These are phyloP conservation scores for Uronychia setigera DNA, from an alignment of 73 alveolate species.

Conservation along the genomic window DNA sequence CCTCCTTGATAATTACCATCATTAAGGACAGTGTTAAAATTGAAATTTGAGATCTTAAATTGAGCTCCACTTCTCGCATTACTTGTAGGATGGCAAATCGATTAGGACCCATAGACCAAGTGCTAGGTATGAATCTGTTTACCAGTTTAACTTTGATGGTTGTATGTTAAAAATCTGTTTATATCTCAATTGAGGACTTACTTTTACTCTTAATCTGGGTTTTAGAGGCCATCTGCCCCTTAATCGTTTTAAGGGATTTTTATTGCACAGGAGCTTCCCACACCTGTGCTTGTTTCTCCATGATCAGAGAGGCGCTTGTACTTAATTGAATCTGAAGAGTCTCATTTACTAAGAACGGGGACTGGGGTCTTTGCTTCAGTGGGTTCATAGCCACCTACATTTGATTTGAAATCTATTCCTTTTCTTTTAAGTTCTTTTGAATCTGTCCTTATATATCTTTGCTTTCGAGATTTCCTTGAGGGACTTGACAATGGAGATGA, in stretches of 20 bases:
- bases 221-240: neutral
- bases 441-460: neutral
- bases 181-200: neutral
- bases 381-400: neutral
- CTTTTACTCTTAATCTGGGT: neutral
- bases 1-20: neutral
- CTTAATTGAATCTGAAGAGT: neutral
- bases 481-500: neutral
- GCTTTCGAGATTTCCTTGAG: neutral
- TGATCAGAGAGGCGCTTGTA: neutral
- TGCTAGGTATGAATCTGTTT: neutral
- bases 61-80: neutral
- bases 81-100: neutral
- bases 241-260: too few species aligned
- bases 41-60: neutral
- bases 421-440: neutral
- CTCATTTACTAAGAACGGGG: neutral
- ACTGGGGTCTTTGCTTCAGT: neutral
- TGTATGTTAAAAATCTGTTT: too few species aligned
- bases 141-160: neutral
- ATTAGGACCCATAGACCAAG: neutral
- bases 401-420: neutral
- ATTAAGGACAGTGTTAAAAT: neutral
- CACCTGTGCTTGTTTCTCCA: neutral
- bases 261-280: neutral